Evolutionary conservation across 2,329 filamentous ascomycete species (phyloP), one percentile per base, ranked within the genome.

Genomic region (Emericellopsis cladophorae): DNA sequence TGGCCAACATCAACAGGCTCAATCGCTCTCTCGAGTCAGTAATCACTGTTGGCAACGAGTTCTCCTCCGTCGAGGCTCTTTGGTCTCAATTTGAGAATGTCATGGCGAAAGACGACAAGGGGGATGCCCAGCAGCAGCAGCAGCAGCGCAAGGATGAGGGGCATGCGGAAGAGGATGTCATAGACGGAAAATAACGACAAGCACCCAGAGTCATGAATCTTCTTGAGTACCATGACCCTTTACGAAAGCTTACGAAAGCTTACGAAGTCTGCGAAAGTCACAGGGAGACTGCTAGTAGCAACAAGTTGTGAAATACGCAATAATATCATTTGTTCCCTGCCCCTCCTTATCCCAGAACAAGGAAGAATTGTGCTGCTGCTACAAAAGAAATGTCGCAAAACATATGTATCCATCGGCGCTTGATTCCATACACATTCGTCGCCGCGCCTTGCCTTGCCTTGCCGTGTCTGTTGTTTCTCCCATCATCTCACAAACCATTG

Each of bases 71-170:
- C 35, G 92, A 98, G 61, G 88, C 87, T 24, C 72, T 98, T 14
- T 98, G 92, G 92, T 93, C 85, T 32, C 87, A 94, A 54, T 96
- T 98, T 55, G 92, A 98, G 65, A 84, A 81, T 49, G 89, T 96
- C 51, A 96, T 95, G 89, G 85, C 77, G 8, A 85, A 82, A 53
- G 74, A 82, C 42, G 66, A 50, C 38, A 56, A 46, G 36, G 48
- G 48, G 16, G 52, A 53, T 14, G 53, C 48, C 11, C 49, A 53
- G 14, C 47, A 48, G 29, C 40, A 47, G 32, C 50, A 57, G 34
- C 52, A 42, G 14, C 46, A 41, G 7, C 49, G 47, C 31, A 39
- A 44, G 39, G 44, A 46, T 38, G 43, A 44, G 29, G 43, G 39
- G 31, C 21, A 26, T 7, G 16, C 12, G 10, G 23, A 21, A 16